A percentile compares a stretch with the other conserved stretches of the same genome.
These are phyloP conservation scores for Globisporangium carolinianum DNA, from an alignment of 352 stramenopile genomes.

Conservation along the genomic window DNA sequence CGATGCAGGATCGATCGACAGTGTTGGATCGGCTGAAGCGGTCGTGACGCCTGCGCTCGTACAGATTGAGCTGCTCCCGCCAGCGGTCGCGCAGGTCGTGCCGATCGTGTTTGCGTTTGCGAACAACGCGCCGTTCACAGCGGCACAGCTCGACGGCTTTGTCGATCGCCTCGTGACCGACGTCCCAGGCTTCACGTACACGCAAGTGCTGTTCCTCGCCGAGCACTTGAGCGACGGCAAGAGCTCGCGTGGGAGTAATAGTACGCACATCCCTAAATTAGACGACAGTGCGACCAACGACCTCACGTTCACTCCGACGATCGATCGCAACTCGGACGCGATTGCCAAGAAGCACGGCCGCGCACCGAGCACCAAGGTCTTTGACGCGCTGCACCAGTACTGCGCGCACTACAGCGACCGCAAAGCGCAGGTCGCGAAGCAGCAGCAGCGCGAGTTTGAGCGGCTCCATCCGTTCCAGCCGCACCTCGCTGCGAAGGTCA, in stretches of 20 bases:
- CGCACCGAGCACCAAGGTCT: slow-evolving; percentile 50
- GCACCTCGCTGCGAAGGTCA: slow-evolving; percentile 35
- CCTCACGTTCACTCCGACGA: slow-evolving; percentile 59
- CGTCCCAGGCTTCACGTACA: slow-evolving; percentile 59
- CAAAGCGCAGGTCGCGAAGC: slow-evolving; percentile 39
- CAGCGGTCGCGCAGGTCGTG: slow-evolving; percentile 46
- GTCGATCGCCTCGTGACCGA: slow-evolving; percentile 66
- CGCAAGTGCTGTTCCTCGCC: slow-evolving; percentile 61
- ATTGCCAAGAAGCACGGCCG: slow-evolving; percentile 62
- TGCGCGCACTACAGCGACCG: slow-evolving; percentile 63
- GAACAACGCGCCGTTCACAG: slow-evolving; percentile 34
- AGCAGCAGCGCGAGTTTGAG: slow-evolving; percentile 51
- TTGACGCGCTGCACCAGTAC: slow-evolving; percentile 63
- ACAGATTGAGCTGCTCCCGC: slow-evolving; percentile 33
- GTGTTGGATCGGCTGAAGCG: background rate
- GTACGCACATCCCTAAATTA: background rate
- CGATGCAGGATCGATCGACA: background rate
- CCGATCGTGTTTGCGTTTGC: slow-evolving; percentile 64
- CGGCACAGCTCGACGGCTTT: slow-evolving; percentile 28
- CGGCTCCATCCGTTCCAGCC: slow-evolving; percentile 61
- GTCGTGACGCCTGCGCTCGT: slow-evolving; percentile 28
- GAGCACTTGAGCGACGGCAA: slow-evolving; percentile 40
- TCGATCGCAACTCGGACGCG: slow-evolving; percentile 62
- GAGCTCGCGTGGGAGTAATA: slow-evolving; percentile 16
- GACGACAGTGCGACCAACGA: slow-evolving; percentile 29